These are phyloP conservation scores for Lodderomyces theae DNA, from an alignment of 1,139 yeast genomes.

Conservation along the genomic window DNA sequence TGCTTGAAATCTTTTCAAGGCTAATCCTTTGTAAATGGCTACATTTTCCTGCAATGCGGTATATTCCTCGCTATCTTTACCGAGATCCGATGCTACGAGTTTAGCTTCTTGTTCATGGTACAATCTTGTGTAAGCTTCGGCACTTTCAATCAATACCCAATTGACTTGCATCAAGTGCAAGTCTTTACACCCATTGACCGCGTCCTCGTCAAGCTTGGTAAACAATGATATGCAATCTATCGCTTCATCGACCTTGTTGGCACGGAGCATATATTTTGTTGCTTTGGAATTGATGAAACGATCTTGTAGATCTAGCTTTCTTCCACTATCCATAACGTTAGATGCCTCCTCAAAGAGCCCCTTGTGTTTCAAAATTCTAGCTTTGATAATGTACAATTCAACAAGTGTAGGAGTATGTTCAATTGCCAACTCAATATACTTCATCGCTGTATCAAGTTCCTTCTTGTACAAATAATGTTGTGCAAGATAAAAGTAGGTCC, in stretches of 20 bases:
- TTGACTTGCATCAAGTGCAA: constrained; percentile 87
- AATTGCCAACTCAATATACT: constrained; percentile 62
- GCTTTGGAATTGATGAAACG: constrained; percentile 88
- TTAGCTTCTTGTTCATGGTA: constrained; percentile 21
- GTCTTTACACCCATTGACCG: constrained; percentile 80
- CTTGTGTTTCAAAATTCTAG: constrained; percentile 72
- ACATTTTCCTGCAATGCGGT: constrained; percentile 35
- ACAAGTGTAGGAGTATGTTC: constrained; percentile 78
- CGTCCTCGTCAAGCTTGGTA: constrained; percentile 74
- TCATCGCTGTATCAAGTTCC: constrained; percentile 51
- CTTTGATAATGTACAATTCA: constrained; percentile 77
- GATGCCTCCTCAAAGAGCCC: constrained; percentile 65
- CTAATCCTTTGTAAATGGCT: constrained; percentile 58
- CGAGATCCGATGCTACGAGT: constrained; percentile 19
- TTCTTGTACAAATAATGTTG: constrained; percentile 68
- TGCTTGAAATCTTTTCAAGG: constrained; percentile 75
- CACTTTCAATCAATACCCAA: constrained; percentile 85
- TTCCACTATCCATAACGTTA: constrained; percentile 64
- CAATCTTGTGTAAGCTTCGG: constrained; percentile 63
- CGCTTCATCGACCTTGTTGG: constrained; percentile 76
- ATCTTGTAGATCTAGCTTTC: constrained; percentile 81
- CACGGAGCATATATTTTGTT: constrained; percentile 78
- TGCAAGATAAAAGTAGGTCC: constrained; percentile 80
- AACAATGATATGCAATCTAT: constrained; percentile 71
- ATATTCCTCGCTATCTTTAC: constrained; percentile 24